A percentile compares a stretch with the other conserved stretches of the same genome.
phyloP scores from a whole-genome alignment of 2,329 filamentous ascomycete genomes.

The Neofusicoccum sp. region DNA sequence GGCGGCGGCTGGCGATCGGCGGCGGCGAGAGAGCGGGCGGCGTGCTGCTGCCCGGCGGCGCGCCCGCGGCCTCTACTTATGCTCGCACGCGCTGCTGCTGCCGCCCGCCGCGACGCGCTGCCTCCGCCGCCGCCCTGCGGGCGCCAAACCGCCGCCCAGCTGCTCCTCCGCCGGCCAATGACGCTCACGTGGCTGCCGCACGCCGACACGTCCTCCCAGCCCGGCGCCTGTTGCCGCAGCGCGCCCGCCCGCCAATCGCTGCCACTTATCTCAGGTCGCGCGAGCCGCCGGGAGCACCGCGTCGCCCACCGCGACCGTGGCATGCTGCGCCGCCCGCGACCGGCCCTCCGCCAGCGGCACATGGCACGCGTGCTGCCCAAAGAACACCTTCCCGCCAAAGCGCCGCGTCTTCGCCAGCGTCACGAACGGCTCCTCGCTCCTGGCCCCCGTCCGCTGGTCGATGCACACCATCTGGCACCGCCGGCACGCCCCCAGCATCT shows the following conservation, averaged over 20 bases:
- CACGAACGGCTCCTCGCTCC: constrained; percentile 78
- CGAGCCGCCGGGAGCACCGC: constrained; percentile 20
- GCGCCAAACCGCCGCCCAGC: neutral
- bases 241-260: neutral
- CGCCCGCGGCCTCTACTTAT: too few species aligned
- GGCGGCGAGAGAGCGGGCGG: too few species aligned
- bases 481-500: constrained; percentile 78
- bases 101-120: neutral
- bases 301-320: constrained; percentile 41
- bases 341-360: constrained; percentile 28
- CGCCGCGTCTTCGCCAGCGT: constrained; percentile 85
- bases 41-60: too few species aligned
- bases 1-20: neutral
- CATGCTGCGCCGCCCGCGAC: constrained; percentile 31
- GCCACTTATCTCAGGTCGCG: neutral
- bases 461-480: constrained; percentile 97
- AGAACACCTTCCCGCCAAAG: constrained; percentile 80
- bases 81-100: too few species aligned
- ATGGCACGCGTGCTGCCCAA: constrained; percentile 71
- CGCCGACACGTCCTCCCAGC: neutral
- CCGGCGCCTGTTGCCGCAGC: neutral
- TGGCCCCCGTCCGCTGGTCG: constrained; percentile 73
- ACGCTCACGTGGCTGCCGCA: constrained; percentile 10
- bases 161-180: neutral
- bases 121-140: neutral